Evolutionary conservation across 2,329 filamentous ascomycete genomes (phyloP), one percentile per base, ranked within the genome.

Genomic region (Ophiosphaerella narmari): DNA sequence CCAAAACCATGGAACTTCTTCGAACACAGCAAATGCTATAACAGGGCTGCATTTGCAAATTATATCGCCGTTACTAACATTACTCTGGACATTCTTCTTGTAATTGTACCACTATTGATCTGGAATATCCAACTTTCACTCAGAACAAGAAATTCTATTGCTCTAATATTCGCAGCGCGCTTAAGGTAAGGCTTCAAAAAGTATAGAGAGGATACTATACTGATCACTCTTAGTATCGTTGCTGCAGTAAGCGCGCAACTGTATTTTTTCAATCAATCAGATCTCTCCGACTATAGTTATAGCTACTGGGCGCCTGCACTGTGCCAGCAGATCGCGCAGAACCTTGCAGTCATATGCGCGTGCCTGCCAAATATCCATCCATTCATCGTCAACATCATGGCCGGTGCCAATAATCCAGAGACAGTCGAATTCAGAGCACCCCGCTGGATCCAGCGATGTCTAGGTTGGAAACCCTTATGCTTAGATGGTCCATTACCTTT

Each of bases 41-140:
- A 67, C 32, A 32, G 62, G 6, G 32, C 48, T 8, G 60, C 54
- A 2, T 68, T 67, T 41, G 50, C 65, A n/a, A 67, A 70, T 39
- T 70, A 68, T 43, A 47, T 68, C 5, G 57, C 59, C 11, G 57
- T 60, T 11, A 67, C 61, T 14, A 70, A 67, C 46, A 63, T 68
- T 23, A 50, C 63, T 1, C 47, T 61, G 8, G 66, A 70, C 43
- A 33, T 59, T 24, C 45, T 68, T 39, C 55, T 70, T 32, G 53
- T 70, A 12, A 18, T 56, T 14, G 59, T 68, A 48, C 66, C 66
- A 32, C 50, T 68, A 21, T 52, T 63, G 31, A 50, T 67, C n/a
- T 68, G 66, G 66, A 66, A 61, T 36, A 39, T 64, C 18, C 57
- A 63, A 5, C 42, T 58, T 24, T 57, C 59, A 21, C 57, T 57